phyloP scores from a whole-genome alignment of 352 stramenopile species.

The Peronospora farinosa region DNA sequence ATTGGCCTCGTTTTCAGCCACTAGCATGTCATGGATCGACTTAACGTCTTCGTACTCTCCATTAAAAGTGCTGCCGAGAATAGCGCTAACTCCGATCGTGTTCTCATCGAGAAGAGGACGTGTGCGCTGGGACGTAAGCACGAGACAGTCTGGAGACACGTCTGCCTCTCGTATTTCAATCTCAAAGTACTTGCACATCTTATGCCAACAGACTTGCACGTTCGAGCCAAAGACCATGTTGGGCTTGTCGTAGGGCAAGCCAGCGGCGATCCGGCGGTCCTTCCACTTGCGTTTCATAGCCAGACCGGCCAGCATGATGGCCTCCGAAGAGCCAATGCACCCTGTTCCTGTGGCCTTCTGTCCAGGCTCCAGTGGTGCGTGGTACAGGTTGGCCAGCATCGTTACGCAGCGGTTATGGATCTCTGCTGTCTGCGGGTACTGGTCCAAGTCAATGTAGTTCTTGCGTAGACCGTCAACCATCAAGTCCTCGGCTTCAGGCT shows the following conservation, averaged over 20 bases:
- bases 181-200: slow-evolving; percentile 93
- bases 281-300: slow-evolving; percentile 90
- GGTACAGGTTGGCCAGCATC: slow-evolving; percentile 89
- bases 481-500: slow-evolving; percentile 85
- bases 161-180: slow-evolving; percentile 86
- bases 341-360: slow-evolving; percentile 75
- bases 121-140: slow-evolving; percentile 79
- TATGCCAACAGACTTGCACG: slow-evolving; percentile 91
- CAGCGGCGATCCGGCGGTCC: slow-evolving; percentile 70
- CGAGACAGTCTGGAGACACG: slow-evolving; percentile 78
- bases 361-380: slow-evolving; percentile 56
- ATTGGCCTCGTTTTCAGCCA: slow-evolving; percentile 78
- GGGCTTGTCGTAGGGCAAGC: slow-evolving; percentile 77
- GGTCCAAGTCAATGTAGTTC: slow-evolving; percentile 91
- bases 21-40: slow-evolving; percentile 85
- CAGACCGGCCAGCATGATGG: slow-evolving; percentile 86
- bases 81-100: slow-evolving; percentile 89
- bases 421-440: slow-evolving; percentile 89
- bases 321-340: slow-evolving; percentile 89
- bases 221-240: slow-evolving; percentile 92
- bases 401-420: slow-evolving; percentile 91
- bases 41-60: slow-evolving; percentile 90
- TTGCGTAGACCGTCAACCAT: slow-evolving; percentile 85
- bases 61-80: slow-evolving; percentile 90
- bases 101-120: slow-evolving; percentile 85